A percentile compares a stretch with the other conserved stretches of the same genome.
Conservation (phyloP, 2,329 filamentous ascomycete genomes). For the Paraphaeosphaeria sporulosa region DNA sequence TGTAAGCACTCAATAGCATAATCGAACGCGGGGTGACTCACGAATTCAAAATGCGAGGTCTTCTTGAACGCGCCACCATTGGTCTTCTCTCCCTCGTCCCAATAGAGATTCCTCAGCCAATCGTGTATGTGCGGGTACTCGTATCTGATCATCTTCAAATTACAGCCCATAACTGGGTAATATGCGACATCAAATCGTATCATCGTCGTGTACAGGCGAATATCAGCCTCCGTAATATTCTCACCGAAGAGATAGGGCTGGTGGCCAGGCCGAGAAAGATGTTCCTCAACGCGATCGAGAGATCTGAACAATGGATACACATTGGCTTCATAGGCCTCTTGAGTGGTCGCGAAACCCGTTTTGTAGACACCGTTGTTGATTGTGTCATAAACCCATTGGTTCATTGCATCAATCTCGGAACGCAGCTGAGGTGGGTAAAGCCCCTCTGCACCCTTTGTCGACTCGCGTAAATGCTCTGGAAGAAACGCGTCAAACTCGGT, state of each 20-base stretch:
- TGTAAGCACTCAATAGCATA: background rate
- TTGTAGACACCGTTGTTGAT: conserved; percentile 65
- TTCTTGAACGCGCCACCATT: conserved; percentile 35
- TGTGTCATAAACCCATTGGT: conserved; percentile 79
- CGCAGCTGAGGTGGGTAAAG: conserved; percentile 72
- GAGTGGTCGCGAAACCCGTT: conserved; percentile 81
- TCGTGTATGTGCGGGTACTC: conserved; percentile 82
- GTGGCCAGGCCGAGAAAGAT: conserved; percentile 62
- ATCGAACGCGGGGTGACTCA: background rate
- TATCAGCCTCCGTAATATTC: conserved; percentile 71
- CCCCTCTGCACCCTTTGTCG: conserved; percentile 60
- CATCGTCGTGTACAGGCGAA: conserved; percentile 64
- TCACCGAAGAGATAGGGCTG: conserved; percentile 77
- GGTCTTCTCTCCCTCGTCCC: conserved; percentile 61
- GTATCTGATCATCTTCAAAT: conserved; percentile 81
- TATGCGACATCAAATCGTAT: conserved; percentile 64
- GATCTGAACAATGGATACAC: conserved; percentile 75
- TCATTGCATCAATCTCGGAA: conserved; percentile 74
- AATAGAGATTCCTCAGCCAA: conserved; percentile 84
- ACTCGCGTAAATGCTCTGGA: conserved; percentile 61
- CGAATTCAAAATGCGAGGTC: conserved; percentile 27
- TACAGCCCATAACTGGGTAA: conserved; percentile 73
- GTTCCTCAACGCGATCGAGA: conserved; percentile 77
- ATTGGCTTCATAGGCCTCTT: conserved; percentile 81
- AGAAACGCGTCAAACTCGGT: conserved; percentile 37